Evolutionary conservation across 176 grass and related monocot genomes (phyloP).

Genomic region (Oryza coarctata): DNA sequence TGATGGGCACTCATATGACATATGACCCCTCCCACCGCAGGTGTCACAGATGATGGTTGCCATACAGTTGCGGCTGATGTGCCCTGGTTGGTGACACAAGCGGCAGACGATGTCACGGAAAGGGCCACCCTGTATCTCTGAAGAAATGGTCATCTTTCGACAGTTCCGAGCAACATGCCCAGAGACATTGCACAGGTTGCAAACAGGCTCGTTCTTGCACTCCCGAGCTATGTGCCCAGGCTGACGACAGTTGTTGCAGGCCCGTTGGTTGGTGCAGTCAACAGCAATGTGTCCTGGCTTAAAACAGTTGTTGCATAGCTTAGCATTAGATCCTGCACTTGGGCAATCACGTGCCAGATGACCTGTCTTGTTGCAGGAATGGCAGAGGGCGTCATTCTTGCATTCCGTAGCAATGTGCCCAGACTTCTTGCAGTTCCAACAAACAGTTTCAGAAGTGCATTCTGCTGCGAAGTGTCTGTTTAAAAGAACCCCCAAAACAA

Average conservation of each 20-base stretch:
- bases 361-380: slow-evolving; percentile 79
- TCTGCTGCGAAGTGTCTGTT: slow-evolving; percentile 74
- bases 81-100: slow-evolving; percentile 64
- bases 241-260: slow-evolving; percentile 92
- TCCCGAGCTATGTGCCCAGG: slow-evolving; percentile 81
- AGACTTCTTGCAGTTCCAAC: slow-evolving; percentile 91
- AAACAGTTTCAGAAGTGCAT: slow-evolving; percentile 71
- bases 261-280: slow-evolving; percentile 75
- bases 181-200: slow-evolving; percentile 85
- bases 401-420: slow-evolving; percentile 82
- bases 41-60: slow-evolving; percentile 72
- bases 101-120: slow-evolving; percentile 61
- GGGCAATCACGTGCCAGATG: slow-evolving; percentile 83
- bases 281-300: slow-evolving; percentile 79
- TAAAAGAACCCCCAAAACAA: background rate
- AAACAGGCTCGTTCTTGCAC: slow-evolving; percentile 81
- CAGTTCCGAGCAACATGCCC: slow-evolving; percentile 76
- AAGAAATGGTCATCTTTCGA: slow-evolving; percentile 64
- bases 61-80: slow-evolving; percentile 75
- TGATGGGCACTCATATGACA: slow-evolving; percentile 76
- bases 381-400: slow-evolving; percentile 78
- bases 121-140: slow-evolving; percentile 58
- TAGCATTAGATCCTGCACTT: slow-evolving; percentile 40
- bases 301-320: slow-evolving; percentile 88
- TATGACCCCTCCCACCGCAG: slow-evolving; percentile 83